Evolutionary conservation across 495 filamentous ascomycete species (phyloP), one percentile per base, ranked within the genome.

Genomic region (Astrocystis sublimbata): DNA sequence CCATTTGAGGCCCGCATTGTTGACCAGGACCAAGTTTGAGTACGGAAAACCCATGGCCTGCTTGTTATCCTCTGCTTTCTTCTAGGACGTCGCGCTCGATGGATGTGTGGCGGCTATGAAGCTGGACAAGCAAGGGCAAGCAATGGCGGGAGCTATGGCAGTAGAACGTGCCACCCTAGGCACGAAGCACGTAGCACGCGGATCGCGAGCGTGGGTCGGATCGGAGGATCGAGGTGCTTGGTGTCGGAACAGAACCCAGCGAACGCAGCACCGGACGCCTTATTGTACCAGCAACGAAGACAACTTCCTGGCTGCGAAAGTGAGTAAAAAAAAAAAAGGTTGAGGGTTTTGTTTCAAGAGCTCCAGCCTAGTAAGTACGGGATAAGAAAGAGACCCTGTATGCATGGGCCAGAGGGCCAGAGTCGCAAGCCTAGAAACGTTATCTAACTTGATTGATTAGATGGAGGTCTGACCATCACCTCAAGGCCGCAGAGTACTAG

Each of bases 1-100:
- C 63, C 61, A 70, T 40, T 68, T 67, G 62, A 74, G 57, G 64
- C 74, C 77, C 77, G 71, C 72, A 77, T 81, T 77, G 40, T 74
- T 73, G 60, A 78, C 77, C 47, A 88, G 86, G 65, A 89, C 86
- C 43, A 89, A 88, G 6, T 82, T 85, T 61, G 89, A 89, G 40
- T 81, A 74, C 24, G 82, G 83, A 70, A 89, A 43, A 17, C 68
- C 72, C 60, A 74, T 71, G 56, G 75, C 75, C 76, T 31, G 19
- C 17, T 38, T 13, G 26, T 30, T 47, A 15, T 35, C n/a, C n/a
- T n/a, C n/a, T n/a, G n/a, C n/a, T n/a, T n/a, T n/a, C n/a, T n/a
- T n/a, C 36, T 33, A 17, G 10, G 35, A 17, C 17, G 10, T 19
- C 8, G 47, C 50, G 46, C 36, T 36, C 58, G 43, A 53, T 10